Percentiles rank a stretch among this genome's conserved stretches.
phyloP scores from a whole-genome alignment of 2,329 filamentous ascomycete species.

The Zymoseptoria brevis region DNA sequence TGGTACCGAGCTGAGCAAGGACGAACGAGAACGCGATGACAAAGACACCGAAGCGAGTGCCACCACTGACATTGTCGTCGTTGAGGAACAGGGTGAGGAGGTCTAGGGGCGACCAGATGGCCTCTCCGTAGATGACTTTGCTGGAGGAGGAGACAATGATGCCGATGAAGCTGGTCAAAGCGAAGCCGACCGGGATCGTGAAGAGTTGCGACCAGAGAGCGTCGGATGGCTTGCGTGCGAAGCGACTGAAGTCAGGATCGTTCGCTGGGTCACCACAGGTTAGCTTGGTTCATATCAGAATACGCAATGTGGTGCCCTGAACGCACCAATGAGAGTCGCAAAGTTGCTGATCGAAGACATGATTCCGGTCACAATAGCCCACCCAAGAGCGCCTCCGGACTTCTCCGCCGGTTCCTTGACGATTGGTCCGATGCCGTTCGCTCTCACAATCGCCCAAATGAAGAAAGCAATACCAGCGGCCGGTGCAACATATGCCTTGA shows the following conservation, averaged over 20 bases:
- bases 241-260: constrained; percentile 65
- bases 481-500: constrained; percentile 79
- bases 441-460: constrained; percentile 75
- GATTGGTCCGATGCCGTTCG: constrained; percentile 76
- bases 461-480: constrained; percentile 77
- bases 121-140: constrained; percentile 35
- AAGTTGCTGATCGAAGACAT: constrained; percentile 91
- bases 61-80: constrained; percentile 29
- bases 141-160: constrained; percentile 46
- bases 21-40: constrained; percentile 41
- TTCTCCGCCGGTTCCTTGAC: constrained; percentile 58
- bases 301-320: constrained; percentile 20
- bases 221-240: constrained; percentile 66
- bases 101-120: constrained; percentile 31
- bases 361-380: constrained; percentile 76
- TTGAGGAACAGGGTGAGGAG: constrained; percentile 37
- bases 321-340: constrained; percentile 64
- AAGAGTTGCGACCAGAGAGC: constrained; percentile 71
- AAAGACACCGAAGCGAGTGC: constrained; percentile 47
- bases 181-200: constrained; percentile 43
- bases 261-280: neutral
- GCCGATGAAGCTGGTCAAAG: constrained; percentile 62
- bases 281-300: neutral
- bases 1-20: constrained; percentile 51
- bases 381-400: constrained; percentile 62